Evolutionary conservation across 495 filamentous ascomycete genomes (phyloP), one percentile per base, ranked within the genome.

Genomic region (Bacidia rubella): DNA sequence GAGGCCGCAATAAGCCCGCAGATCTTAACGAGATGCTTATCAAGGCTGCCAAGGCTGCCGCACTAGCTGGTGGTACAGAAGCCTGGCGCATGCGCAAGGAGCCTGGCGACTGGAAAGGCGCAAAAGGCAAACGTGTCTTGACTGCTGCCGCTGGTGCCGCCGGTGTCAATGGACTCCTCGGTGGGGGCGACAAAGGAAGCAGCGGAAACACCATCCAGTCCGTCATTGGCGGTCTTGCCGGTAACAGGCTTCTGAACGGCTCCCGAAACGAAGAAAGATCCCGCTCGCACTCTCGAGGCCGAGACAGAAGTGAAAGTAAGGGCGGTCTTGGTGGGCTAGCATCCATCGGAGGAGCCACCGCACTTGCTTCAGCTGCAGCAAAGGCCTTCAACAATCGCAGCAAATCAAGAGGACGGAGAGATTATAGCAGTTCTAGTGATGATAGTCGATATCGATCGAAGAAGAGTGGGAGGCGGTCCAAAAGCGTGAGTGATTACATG

Each of bases 81-180:
- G 89, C 89, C 24, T 93, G 93, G 74, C 79, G 85, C 32, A 75
- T 82, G 35, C 85, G 87, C 62, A 93, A 92, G 58, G 82, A 87
- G 45, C 83, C 85, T 0, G 89, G 89, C 46, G 76, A 79, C 19
- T 93, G 86, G 85, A 81, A 76, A 29, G 89, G 88, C 43, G 79
- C 81, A 26, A 94, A 94, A 66, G 86, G 86, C 52, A 87, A 85
- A 66, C 83, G 88, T 35, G 79, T 95, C 54, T 74, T 93, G 19
- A 94, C 88, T 22, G 88, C 89, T 19, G 89, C 89, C 17, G 75
- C 90, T 26, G 79, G 84, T 59, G 87, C 89, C 42, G 89, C 84
- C 58, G 83, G 87, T 25, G 81, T 93, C 53, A 86, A 93, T 65
- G 82, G 82, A 21, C 74, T 89, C 12, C 68, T 82, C 47, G 81